Base-by-base conservation (phyloP, 768 basidiomycete species). In the Podaxis sp. region DNA sequence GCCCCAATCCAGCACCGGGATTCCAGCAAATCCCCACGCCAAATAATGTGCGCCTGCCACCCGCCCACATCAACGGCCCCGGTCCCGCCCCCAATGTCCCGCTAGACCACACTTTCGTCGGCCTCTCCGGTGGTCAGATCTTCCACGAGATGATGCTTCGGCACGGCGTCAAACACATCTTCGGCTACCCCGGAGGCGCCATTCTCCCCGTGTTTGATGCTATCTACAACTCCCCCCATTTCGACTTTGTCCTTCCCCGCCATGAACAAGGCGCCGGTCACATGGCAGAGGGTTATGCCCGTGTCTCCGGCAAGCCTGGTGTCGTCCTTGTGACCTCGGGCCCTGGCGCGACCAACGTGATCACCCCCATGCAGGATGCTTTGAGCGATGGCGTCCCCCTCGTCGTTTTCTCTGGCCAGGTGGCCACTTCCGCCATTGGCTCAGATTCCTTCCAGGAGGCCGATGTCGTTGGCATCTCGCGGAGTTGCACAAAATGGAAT, bases 61-160 rank as follows among this genome's bases (percentile, higher is more conserved):
- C 78, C 17, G 57, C 70, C 33, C 68, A 73, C 50, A 73, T 77
- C 57, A 64, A 72, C 25, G 76, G 75, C 9, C 77, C 77, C 12
- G 76, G 77, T 0, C 77, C 74, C 4, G 73, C 76, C 29, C 80
- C 82, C 1, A 80, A 79, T 65, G 76, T 78, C 22, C 80, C 80
- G 43, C 76, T 91, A 63, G 93, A 95, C 73, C 82, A 87, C 69
- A 89, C 91, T 7, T 98, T 99, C 71, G 83, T 98, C 59, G 97
- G 96, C 54, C 84, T 96, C 74, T 93, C 94, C 22, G 96, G 96
- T 12, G 96, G 96, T 27, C 85, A 98, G 75, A 98, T 99, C 72
- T 97, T 99, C 80, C 95, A 99, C 75, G 96, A 99, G 77, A 98
- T 99, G 96, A 96, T 99, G 93, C 88, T 96, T 64, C 85, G 96